Evolutionary conservation across 371 early-diverging fungal species (phyloP).

Genomic region (Mortierella sp.): DNA sequence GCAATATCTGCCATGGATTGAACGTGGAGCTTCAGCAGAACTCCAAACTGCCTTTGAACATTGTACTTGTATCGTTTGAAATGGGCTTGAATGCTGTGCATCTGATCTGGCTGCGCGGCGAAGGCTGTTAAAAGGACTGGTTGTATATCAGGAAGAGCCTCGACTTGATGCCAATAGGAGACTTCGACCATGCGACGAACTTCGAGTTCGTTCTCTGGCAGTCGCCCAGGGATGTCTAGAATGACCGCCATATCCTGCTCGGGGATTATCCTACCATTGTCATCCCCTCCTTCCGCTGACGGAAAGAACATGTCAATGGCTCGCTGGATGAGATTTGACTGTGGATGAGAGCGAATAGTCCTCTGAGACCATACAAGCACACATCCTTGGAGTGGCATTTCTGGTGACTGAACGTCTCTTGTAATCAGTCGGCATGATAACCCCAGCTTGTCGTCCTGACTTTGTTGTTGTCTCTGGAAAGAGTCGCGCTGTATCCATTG

Average conservation of each 20-base stretch:
- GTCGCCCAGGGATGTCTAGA: conserved; percentile 70
- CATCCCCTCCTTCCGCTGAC: not conserved
- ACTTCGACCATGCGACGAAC: conserved; percentile 63
- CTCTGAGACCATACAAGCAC: conserved; percentile 34
- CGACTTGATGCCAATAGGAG: conserved; percentile 56
- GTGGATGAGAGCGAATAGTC: conserved; percentile 19
- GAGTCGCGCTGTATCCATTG: conserved; percentile 52
- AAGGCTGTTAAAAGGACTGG: conserved; percentile 39
- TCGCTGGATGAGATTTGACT: conserved; percentile 8
- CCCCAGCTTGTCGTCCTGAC: not conserved
- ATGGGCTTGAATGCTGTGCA: conserved; percentile 23
- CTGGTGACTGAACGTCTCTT: conserved; percentile 24
- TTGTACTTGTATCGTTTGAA: conserved; percentile 27
- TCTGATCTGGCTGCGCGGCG: conserved; percentile 47
- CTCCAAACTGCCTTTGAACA: conserved; percentile 11
- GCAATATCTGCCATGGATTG: conserved; percentile 30
- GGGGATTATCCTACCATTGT: conserved; percentile 13
- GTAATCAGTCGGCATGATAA: conserved; percentile 34
- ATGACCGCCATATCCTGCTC: conserved; percentile 61
- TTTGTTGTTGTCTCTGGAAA: conserved; percentile 5
- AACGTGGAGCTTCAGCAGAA: conserved; percentile 29
- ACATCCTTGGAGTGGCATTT: conserved; percentile 35
- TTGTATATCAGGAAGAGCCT: not conserved
- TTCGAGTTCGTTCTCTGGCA: conserved; percentile 59
- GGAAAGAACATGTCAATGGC: conserved; percentile 24